Base-by-base conservation (phyloP, 108 stramenopile species). In the Skeletonema marinoi region DNA sequence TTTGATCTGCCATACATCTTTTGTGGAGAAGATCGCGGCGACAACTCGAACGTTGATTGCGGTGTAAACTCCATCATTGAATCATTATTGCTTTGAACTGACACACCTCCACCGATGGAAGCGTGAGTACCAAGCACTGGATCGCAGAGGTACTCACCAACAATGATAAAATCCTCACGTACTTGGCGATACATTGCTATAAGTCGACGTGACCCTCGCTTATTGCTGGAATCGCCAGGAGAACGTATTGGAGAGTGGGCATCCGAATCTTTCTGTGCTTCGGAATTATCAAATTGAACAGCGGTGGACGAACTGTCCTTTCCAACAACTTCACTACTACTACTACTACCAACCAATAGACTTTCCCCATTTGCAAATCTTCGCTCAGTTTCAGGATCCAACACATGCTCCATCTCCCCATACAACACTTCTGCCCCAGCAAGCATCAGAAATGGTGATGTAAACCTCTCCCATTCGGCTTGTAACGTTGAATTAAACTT, bases 401-500 rank as follows among this genome's bases (percentile, higher is more conserved):
- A 54, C 21, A 84, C 73, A 58, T 84, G 83, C 48, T 70, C 73
- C 83, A 84, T 79, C 32, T 74, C 74, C 1, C 78, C 78, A 36
- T 84, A 84, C 11, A 84, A 42, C 12, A 68, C 78, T 54, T 84
- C 83, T 35, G 83, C 83, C 19, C 66, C 78, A 33, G 73, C 74
- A 33, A 84, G 35, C 38, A 74, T 58, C 36, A 75, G 21, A 31
- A 84, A 84, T n/a, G 83, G 83, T n/a, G 83, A 80, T 3, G 75
- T 74, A 33, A 79, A 84, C 10, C 78, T 51, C 59, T 84, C 83
- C 83, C 83, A 84, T 51, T 84, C 78, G 13, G 71, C 56, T 36
- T 78, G 62, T 46, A 41, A 60, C 6, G 48, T 50, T 2, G 72
- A 60, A 64, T 63, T 73, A 64, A 19, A 41, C 42, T 51, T 30